These are phyloP conservation scores for Calendula officinalis DNA, from an alignment of 129 eudicot genomes.

Conservation along the genomic window DNA sequence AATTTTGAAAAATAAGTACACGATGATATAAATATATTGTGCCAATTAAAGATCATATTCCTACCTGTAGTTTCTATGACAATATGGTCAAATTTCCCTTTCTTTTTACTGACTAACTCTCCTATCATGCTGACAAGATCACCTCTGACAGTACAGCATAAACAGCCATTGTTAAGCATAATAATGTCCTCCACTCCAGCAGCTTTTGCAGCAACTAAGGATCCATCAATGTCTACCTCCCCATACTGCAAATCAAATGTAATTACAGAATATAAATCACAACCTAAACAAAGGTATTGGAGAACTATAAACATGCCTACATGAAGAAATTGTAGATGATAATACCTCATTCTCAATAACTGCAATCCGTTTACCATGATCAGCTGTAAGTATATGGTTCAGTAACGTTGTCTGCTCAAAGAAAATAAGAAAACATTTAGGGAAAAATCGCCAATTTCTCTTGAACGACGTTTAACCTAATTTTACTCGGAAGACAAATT, in stretches of 20 bases:
- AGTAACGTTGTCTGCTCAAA: constrained; percentile 80
- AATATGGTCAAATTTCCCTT: constrained; percentile 93
- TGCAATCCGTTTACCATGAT: constrained; percentile 97
- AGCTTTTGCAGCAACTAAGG: constrained; percentile 94
- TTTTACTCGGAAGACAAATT: background rate
- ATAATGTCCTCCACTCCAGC: constrained; percentile 89
- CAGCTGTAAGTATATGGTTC: constrained; percentile 91
- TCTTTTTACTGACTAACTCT: constrained; percentile 77
- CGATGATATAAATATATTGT: background rate
- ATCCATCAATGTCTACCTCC: constrained; percentile 98
- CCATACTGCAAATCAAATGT: constrained; percentile 60
- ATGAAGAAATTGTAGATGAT: no score
- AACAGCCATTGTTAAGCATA: constrained; percentile 95
- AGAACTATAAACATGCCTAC: no score
- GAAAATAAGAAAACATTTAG: constrained; percentile 4
- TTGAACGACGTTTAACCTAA: constrained; percentile 2
- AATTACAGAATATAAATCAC: no score
- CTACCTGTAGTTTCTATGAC: constrained; percentile 96
- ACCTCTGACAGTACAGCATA: constrained; percentile 98
- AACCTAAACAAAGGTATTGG: no score
- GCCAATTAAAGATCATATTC: background rate
- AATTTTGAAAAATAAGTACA: constrained; percentile 4
- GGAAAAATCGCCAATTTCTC: background rate
- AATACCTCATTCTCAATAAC: constrained; percentile 97
- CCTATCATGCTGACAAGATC: constrained; percentile 96